Evolutionary conservation across 2,329 filamentous ascomycete species (phyloP), one percentile per base, ranked within the genome.

Genomic region (Talaromyces rugulosus): DNA sequence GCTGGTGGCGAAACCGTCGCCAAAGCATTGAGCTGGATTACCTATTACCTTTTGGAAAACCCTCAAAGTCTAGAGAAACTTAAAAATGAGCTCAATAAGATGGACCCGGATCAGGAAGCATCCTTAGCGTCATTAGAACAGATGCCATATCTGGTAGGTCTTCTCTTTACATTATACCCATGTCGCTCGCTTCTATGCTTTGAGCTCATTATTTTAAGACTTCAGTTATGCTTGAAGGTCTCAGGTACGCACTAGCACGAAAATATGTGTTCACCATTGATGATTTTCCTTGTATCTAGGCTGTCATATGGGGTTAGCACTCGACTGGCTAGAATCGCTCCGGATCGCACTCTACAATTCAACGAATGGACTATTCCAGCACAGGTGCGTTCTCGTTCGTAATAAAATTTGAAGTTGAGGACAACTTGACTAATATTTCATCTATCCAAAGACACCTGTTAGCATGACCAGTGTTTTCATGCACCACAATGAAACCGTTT

Each of bases 1-100:
- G 74, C 75, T 4, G 74, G 75, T 0, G 62, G 68, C 2, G 72
- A 74, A 36, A 77, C 74, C 0, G 76, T 73, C 0, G 70, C 72
- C 7, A 66, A 68, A 56, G 64, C 68, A 0, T 63, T 73, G 59
- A 65, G 60, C 14, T 63, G 60, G 40, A 66, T 62, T 27, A 51
- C 64, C 6, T 70, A 68, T 34, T 66, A 70, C 30, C 56, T 70
- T 12, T 60, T 66, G 30, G 58, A 65, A 18, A 62, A 69, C 14
- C 66, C 65, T 2, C 27, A 53, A 12, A 56, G 60, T 14, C 28
- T 71, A 59, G 7, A 60, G 33, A 68, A 63, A 9, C 51, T 71
- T 5, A 63, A 63, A 51, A 62, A 62, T 3, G 69, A 71, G 42
- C 30, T 71, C n/a, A 53, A 64, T 0, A 53, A 60, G 2, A 27